Evolutionary conservation across 2,329 filamentous ascomycete species (phyloP).

Genomic region (Fusarium continuum): DNA sequence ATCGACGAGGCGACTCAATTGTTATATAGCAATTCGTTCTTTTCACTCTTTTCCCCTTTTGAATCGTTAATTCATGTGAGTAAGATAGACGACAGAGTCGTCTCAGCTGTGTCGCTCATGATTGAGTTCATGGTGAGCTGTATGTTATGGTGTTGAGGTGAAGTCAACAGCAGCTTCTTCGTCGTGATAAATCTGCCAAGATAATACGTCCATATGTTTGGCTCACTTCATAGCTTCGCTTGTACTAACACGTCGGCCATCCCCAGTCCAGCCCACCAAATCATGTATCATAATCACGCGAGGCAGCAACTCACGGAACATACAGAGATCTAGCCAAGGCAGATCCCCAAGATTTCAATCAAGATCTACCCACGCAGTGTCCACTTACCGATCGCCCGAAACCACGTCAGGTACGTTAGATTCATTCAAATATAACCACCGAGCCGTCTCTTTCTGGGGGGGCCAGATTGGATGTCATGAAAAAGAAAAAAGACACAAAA

Average conservation of each 20-base stretch:
- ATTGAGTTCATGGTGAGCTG: background rate
- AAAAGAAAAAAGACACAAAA: conserved; percentile 31
- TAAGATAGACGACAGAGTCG: background rate
- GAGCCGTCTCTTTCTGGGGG: conserved; percentile 5
- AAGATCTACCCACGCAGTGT: conserved; percentile 30
- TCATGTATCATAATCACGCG: conserved; percentile 17
- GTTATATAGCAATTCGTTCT: conserved; percentile 21
- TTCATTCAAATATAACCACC: conserved; percentile 5
- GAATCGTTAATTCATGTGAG: no score
- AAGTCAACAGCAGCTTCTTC: background rate
- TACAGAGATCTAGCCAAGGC: conserved; percentile 27
- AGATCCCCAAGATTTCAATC: conserved; percentile 25
- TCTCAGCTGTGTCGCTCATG: background rate
- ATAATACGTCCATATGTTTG: background rate
- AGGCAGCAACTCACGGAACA: conserved; percentile 5
- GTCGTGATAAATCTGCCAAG: background rate
- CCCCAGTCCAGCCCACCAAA: background rate
- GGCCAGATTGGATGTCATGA: conserved; percentile 7
- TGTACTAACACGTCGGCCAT: conserved; percentile 4
- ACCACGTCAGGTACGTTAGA: conserved; percentile 15
- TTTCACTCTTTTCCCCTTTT: background rate
- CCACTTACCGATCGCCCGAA: conserved; percentile 38
- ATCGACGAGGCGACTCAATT: background rate
- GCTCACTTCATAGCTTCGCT: background rate
- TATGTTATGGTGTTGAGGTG: background rate